phyloP scores from a whole-genome alignment of 139 green algal genomes.

The Deuterostichococcus epilithicus region DNA sequence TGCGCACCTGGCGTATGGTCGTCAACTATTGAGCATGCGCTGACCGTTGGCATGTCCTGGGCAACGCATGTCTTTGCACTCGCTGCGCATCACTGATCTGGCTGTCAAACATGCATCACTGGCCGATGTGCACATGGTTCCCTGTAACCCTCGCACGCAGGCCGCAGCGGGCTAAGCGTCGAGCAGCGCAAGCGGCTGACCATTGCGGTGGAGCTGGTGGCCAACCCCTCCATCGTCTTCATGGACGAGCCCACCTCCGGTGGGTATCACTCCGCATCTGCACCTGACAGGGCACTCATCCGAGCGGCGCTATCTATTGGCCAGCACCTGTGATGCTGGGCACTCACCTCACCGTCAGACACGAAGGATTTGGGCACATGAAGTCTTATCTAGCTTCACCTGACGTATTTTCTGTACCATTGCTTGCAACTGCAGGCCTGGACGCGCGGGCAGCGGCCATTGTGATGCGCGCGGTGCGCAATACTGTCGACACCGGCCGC shows the following conservation, averaged over 20 bases:
- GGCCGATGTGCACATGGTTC: not conserved
- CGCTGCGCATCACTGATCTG: not conserved
- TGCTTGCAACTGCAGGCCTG: slow-evolving; percentile 19
- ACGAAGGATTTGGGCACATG: not conserved
- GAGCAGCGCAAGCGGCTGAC: slow-evolving; percentile 45
- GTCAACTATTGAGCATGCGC: not conserved
- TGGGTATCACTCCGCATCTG: not conserved
- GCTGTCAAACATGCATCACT: not conserved
- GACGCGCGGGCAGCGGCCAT: slow-evolving; percentile 44
- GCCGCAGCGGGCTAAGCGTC: slow-evolving; percentile 27
- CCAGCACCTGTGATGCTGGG: not conserved
- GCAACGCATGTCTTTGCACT: not conserved
- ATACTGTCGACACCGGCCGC: slow-evolving; percentile 31
- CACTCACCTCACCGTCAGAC: no score
- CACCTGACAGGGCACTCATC: slow-evolving; percentile 4
- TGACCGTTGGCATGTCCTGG: not conserved
- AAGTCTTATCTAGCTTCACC: not conserved
- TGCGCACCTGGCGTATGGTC: not conserved
- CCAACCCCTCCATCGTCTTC: slow-evolving; percentile 35
- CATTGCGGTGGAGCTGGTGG: slow-evolving; percentile 40
- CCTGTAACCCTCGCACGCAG: not conserved
- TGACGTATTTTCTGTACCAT: not conserved
- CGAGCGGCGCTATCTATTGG: not conserved
- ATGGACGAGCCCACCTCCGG: slow-evolving; percentile 40
- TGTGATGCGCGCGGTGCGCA: slow-evolving; percentile 41